Evolutionary conservation across 2,329 filamentous ascomycete genomes (phyloP).

Genomic region (Hypoxylon sp.): DNA sequence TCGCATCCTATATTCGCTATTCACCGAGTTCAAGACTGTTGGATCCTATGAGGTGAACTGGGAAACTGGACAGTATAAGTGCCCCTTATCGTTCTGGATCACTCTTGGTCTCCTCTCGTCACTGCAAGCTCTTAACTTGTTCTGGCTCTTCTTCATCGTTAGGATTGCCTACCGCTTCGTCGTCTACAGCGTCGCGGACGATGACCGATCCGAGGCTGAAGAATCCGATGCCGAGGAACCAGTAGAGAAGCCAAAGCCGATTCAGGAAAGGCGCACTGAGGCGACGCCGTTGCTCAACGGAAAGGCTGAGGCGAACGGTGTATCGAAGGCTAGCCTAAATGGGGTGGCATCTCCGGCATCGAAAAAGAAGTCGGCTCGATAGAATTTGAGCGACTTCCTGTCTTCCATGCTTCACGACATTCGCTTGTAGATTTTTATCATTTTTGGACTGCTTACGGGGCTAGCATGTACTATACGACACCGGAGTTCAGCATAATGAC

Average conservation of each 20-base stretch:
- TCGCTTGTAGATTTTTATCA: slow-evolving; percentile 36
- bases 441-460: slow-evolving; percentile 10
- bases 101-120: slow-evolving; percentile 73
- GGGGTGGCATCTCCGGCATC: slow-evolving; percentile 38
- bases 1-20: slow-evolving; percentile 79
- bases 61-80: slow-evolving; percentile 83
- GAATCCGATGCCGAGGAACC: slow-evolving; percentile 71
- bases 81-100: slow-evolving; percentile 76
- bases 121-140: slow-evolving; percentile 81
- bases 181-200: slow-evolving; percentile 70
- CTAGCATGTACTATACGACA: slow-evolving; percentile 37
- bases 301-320: slow-evolving; percentile 48
- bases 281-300: slow-evolving; percentile 48
- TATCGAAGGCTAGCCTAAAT: slow-evolving; percentile 42
- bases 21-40: slow-evolving; percentile 80
- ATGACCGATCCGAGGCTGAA: slow-evolving; percentile 79
- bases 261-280: slow-evolving; percentile 42
- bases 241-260: slow-evolving; percentile 33
- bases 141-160: slow-evolving; percentile 84
- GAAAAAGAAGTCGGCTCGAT: slow-evolving; percentile 47
- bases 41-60: slow-evolving; percentile 83
- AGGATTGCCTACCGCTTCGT: slow-evolving; percentile 80
- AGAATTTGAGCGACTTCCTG: slow-evolving; percentile 17
- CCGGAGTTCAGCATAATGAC: slow-evolving; percentile 36
- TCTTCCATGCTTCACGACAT: slow-evolving; percentile 31